phyloP scores from a whole-genome alignment of 2,329 filamentous ascomycete species.

The Apiospora rasikravindrae region DNA sequence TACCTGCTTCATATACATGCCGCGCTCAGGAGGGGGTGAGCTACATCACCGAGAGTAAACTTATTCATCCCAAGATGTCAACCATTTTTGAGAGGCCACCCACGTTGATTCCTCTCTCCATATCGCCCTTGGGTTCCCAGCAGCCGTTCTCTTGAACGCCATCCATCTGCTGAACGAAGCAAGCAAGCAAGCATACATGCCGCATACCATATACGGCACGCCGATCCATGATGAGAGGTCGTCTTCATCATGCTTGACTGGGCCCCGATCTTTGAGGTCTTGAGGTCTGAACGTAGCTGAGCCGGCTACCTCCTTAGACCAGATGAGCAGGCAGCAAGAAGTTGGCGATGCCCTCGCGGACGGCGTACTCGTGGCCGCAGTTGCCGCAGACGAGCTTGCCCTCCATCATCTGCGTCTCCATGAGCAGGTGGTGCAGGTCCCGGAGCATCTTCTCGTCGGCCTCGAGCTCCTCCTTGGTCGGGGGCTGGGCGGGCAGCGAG shows the following conservation, averaged over 20 bases:
- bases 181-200: not conserved
- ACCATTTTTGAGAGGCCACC: not conserved
- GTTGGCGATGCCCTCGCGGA: constrained; percentile 96
- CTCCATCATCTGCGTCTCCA: constrained; percentile 89
- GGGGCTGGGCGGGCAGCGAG: constrained; percentile 68
- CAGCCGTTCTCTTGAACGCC: not conserved
- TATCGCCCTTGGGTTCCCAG: not conserved
- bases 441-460: constrained; percentile 72
- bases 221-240: no score
- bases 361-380: constrained; percentile 91
- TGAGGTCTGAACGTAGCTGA: not conserved
- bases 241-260: no score
- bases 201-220: no score
- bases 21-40: not conserved
- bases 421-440: constrained; percentile 80
- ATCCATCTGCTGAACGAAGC: not conserved
- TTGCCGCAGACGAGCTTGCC: constrained; percentile 89
- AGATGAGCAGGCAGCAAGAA: constrained; percentile 93
- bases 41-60: not conserved
- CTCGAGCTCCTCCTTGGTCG: constrained; percentile 65
- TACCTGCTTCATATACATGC: not conserved
- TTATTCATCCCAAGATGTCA: not conserved
- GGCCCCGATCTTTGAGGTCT: not conserved
- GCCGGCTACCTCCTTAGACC: constrained; percentile 52
- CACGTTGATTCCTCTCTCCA: not conserved